Base-by-base conservation (phyloP, 2,329 filamentous ascomycete species). In the Cladorrhinum sp. region DNA sequence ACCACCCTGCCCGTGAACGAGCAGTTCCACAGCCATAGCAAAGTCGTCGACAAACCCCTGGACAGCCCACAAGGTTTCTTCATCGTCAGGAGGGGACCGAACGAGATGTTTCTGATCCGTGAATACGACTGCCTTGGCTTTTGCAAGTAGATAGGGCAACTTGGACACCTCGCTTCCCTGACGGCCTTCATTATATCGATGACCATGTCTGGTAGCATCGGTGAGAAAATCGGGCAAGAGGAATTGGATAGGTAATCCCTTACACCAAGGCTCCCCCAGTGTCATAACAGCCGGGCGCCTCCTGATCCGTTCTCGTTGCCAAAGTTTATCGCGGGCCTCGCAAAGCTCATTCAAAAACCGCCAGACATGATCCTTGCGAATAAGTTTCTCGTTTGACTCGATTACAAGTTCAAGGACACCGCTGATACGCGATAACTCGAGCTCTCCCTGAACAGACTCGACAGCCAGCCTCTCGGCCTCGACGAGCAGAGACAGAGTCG, bases 401-500 rank as follows among this genome's bases (percentile, higher is more conserved):
- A 46, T 3, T 20, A 3, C 18, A 18, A 46, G n/a, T 2, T 18
- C 42, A 2, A 46, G n/a, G 3, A 46, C n/a, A 12, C 42, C 42
- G 18, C 10, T 20, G 14, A 58, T 9, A 23, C 48, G 54, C 1
- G n/a, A 10, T 7, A 5, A 26, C 2, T 49, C 21, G 6, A 60
- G 39, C 18, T 42, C 36, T 9, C 53, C 50, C 24, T 68, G 59
- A 3, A 39, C 58, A 2, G 61, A 42, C 18, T 59, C 21, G 1
- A 70, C 56, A 0, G 59, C 36, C 28, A 68, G 64, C 1, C 60
- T 65, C 33, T 72, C 72, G 0, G 62, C 57, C 8, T 69, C 56
- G 5, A 75, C 50, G 0, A 75, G 62, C 6, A 67, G 60, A 2
- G 64, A 60, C 0, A 73, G 66, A 0, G 71, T 74, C 3, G 73